These are phyloP conservation scores for Daldinia childiae DNA, from an alignment of 495 filamentous ascomycete genomes.

Conservation along the genomic window DNA sequence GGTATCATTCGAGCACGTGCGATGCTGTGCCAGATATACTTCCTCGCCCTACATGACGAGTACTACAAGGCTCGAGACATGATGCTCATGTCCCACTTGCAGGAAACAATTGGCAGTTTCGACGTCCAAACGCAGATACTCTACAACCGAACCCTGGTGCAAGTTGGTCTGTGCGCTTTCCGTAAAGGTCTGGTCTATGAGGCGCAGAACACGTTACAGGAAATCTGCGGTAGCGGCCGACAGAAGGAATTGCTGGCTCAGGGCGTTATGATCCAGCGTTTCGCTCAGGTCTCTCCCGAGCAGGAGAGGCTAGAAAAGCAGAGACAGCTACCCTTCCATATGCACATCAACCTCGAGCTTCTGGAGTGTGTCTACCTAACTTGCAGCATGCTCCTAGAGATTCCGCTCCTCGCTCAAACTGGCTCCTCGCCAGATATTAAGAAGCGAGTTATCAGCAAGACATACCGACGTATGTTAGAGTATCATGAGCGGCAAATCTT, in stretches of 20 bases:
- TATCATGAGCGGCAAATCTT: slow-evolving; percentile 99
- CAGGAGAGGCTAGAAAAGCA: slow-evolving; percentile 97
- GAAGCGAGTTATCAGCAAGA: slow-evolving; percentile 99
- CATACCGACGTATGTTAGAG: slow-evolving; percentile 97
- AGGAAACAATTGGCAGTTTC: slow-evolving; percentile 94
- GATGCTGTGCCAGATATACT: slow-evolving; percentile 98
- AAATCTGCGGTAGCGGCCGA: slow-evolving; percentile 95
- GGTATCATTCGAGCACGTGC: slow-evolving; percentile 95
- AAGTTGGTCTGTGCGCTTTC: slow-evolving; percentile 98
- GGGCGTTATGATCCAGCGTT: slow-evolving; percentile 97
- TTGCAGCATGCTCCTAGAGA: slow-evolving; percentile 98
- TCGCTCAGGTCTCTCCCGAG: slow-evolving; percentile 92
- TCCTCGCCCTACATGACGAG: slow-evolving; percentile 94
- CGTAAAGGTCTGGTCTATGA: slow-evolving; percentile 96
- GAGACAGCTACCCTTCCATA: slow-evolving; percentile 97
- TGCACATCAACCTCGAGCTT: slow-evolving; percentile 99
- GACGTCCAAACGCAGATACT: slow-evolving; percentile 97
- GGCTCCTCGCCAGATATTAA: slow-evolving; percentile 96
- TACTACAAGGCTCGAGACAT: slow-evolving; percentile 98
- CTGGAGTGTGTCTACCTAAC: slow-evolving; percentile 98
- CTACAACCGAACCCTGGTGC: slow-evolving; percentile 97
- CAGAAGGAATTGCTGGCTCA: slow-evolving; percentile 98
- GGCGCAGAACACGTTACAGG: slow-evolving; percentile 93
- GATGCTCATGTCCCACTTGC: slow-evolving; percentile 99
- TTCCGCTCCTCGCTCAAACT: slow-evolving; percentile 94